A percentile compares a stretch with the other conserved stretches of the same genome.
phyloP scores from a whole-genome alignment of 208 protist species.

The Jaenimonas drosophilae region DNA sequence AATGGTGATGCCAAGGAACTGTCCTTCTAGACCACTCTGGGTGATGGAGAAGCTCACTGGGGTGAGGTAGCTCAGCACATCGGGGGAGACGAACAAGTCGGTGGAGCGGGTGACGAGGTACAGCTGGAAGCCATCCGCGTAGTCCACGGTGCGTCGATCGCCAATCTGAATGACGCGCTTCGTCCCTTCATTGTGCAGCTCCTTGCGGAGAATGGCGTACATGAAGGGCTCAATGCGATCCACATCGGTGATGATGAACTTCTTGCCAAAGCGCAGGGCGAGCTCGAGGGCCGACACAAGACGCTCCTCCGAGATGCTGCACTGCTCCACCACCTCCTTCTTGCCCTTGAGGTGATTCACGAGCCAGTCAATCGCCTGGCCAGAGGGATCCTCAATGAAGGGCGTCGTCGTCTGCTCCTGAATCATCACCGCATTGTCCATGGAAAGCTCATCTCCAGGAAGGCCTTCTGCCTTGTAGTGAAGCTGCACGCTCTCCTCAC shows the following conservation, averaged over 20 bases:
- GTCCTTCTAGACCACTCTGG: constrained; percentile 93
- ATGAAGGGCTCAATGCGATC: constrained; percentile 95
- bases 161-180: constrained; percentile 94
- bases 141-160: constrained; percentile 95
- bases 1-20: constrained; percentile 95
- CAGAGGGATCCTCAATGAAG: constrained; percentile 95
- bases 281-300: constrained; percentile 95
- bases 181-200: constrained; percentile 87
- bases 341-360: constrained; percentile 69
- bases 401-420: constrained; percentile 83
- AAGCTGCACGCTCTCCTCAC: constrained; percentile 92
- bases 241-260: constrained; percentile 95
- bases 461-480: constrained; percentile 95
- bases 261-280: constrained; percentile 97
- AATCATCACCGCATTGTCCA: constrained; percentile 98
- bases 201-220: constrained; percentile 91
- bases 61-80: constrained; percentile 88
- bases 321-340: constrained; percentile 76
- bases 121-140: constrained; percentile 94
- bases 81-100: constrained; percentile 84
- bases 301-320: constrained; percentile 87
- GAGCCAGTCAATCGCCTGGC: constrained; percentile 91
- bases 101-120: constrained; percentile 92
- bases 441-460: constrained; percentile 92
- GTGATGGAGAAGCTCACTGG: constrained; percentile 97